These are phyloP conservation scores for Astrothelium macrocarpum DNA, from an alignment of 495 filamentous ascomycete species.

Conservation along the genomic window DNA sequence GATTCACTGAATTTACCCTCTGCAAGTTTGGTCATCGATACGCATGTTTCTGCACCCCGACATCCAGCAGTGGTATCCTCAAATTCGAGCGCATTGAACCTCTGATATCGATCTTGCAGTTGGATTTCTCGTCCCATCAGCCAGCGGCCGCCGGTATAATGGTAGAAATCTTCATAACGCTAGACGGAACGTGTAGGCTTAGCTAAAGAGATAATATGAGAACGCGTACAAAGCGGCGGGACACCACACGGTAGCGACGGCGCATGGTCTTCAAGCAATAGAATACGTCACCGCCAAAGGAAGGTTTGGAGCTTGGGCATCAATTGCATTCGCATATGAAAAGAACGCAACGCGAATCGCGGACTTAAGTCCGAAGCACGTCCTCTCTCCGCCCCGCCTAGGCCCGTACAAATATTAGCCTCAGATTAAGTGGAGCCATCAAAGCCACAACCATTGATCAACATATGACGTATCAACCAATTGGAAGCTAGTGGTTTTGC, in stretches of 20 bases:
- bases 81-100: slow-evolving; percentile 6
- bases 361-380: no score
- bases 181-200: background rate
- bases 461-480: no score
- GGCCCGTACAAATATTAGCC: no score
- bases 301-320: background rate
- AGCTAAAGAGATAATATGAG: background rate
- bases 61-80: background rate
- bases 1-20: slow-evolving; percentile 37
- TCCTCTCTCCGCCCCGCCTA: no score
- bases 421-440: no score
- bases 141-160: slow-evolving; percentile 6
- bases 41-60: background rate
- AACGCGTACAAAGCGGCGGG: background rate
- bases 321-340: no score
- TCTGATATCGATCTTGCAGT: background rate
- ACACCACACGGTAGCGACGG: background rate
- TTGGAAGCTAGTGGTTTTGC: no score
- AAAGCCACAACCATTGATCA: no score
- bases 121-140: slow-evolving; percentile 4
- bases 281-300: background rate
- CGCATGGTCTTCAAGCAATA: background rate
- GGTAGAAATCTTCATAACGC: slow-evolving; percentile 10
- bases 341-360: no score
- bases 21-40: slow-evolving; percentile 21